Conservation (phyloP, 176 grass and related monocot species). For the Ampelocalamus luodianensis region DNA sequence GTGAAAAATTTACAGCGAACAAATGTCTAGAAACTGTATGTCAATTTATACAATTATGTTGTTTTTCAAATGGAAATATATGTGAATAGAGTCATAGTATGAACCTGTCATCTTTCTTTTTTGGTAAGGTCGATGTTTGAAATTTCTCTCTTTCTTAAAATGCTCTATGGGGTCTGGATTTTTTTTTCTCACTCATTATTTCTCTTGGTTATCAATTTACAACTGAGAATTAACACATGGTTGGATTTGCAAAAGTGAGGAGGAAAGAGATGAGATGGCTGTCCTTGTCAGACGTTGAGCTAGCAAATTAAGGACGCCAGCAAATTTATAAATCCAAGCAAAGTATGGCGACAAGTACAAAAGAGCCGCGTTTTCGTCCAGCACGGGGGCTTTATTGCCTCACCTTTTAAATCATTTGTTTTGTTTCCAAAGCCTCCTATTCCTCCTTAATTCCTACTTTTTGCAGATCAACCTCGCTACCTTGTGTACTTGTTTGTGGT, state of each 20-base stretch:
- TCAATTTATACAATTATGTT: background rate
- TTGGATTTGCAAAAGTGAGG: background rate
- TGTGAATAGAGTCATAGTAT: background rate
- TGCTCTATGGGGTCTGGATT: background rate
- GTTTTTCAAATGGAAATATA: background rate
- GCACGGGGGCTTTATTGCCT: background rate
- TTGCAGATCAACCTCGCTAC: constrained; percentile 1
- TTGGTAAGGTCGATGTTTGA: background rate
- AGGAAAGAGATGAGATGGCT: background rate
- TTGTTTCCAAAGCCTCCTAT: constrained; percentile 38
- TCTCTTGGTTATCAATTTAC: background rate
- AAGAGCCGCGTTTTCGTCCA: constrained; percentile 35
- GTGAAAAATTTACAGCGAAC: background rate
- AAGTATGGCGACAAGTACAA: background rate
- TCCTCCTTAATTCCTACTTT: constrained; percentile 41
- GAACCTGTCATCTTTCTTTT: background rate
- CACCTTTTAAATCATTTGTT: background rate
- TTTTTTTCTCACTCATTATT: background rate
- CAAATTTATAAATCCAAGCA: constrained; percentile 31
- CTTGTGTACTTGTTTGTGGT: constrained; percentile 14
- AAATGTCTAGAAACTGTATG: background rate
- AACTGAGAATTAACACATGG: background rate
- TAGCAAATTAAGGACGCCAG: constrained; percentile 6
- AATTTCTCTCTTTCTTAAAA: background rate
- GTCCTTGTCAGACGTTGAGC: constrained; percentile 26